Evolutionary conservation across 805 yeast genomes (phyloP).

Genomic region (Scheffersomyces coipomensis): DNA sequence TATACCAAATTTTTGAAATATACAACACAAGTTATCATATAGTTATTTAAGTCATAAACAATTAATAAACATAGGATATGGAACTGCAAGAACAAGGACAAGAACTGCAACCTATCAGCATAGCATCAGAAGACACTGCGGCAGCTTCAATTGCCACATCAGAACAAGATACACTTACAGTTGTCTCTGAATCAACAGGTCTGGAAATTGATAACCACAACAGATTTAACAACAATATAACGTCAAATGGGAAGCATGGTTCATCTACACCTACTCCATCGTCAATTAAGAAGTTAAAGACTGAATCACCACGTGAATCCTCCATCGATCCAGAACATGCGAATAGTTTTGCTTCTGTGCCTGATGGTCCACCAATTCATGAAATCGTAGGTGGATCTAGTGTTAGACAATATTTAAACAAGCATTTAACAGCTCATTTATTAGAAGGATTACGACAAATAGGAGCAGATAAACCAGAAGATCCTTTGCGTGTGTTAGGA

Average conservation of each 20-base stretch:
- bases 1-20: too few relatives aligned
- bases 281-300: constrained; percentile 2
- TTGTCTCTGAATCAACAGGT: too few relatives aligned
- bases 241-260: neutral
- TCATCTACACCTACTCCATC: neutral
- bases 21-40: too few relatives aligned
- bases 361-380: constrained; percentile 29
- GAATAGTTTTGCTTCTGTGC: neutral
- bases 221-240: neutral
- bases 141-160: neutral
- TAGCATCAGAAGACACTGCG: neutral
- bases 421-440: constrained; percentile 59
- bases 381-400: constrained; percentile 71
- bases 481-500: constrained; percentile 54
- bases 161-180: neutral
- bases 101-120: neutral
- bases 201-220: too few relatives aligned
- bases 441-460: constrained; percentile 62
- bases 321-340: constrained; percentile 1
- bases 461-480: constrained; percentile 50
- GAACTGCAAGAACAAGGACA: neutral
- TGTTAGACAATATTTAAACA: constrained; percentile 64
- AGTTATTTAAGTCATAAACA: too few relatives aligned
- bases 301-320: constrained; percentile 5
- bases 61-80: too few relatives aligned